phyloP scores from a whole-genome alignment of 1,284 basidiomycete species.

The Abortiporus biennis region DNA sequence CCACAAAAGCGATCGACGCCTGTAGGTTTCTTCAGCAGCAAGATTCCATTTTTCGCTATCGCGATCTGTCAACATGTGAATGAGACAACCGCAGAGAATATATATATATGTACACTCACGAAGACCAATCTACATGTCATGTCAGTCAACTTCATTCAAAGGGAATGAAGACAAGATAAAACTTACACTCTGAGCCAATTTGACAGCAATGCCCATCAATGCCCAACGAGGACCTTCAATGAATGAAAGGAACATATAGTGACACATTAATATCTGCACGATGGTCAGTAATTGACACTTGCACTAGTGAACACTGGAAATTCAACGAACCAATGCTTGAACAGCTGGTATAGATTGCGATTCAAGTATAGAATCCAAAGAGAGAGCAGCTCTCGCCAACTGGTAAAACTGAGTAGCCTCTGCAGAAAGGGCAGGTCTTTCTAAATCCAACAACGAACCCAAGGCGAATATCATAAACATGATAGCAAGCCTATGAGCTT shows the following conservation, averaged over 20 bases:
- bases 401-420: constrained; percentile 55
- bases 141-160: constrained; percentile 5
- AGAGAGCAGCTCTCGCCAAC: constrained; percentile 50
- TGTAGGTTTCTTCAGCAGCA: constrained; percentile 49
- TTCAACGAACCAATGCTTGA: constrained; percentile 47
- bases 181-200: constrained; percentile 63
- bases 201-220: constrained; percentile 61
- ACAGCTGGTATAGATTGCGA: constrained; percentile 56
- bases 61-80: constrained; percentile 54
- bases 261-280: constrained; percentile 57
- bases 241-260: constrained; percentile 64
- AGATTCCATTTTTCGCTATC: constrained; percentile 67
- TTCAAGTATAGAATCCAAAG: constrained; percentile 56
- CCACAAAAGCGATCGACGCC: constrained; percentile 56
- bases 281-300: constrained; percentile 4
- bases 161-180: background rate
- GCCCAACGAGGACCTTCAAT: constrained; percentile 64
- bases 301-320: constrained; percentile 18
- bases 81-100: too few species aligned
- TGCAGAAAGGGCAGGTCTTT: constrained; percentile 39
- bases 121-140: constrained; percentile 46
- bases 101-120: constrained; percentile 38
- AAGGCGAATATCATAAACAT: constrained; percentile 30
- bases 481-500: constrained; percentile 37
- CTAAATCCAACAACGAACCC: constrained; percentile 34